Percentiles rank a stretch among this genome's conserved stretches.
These are phyloP conservation scores for Cornus suecica DNA, from an alignment of 148 eudicot genomes.

Conservation along the genomic window DNA sequence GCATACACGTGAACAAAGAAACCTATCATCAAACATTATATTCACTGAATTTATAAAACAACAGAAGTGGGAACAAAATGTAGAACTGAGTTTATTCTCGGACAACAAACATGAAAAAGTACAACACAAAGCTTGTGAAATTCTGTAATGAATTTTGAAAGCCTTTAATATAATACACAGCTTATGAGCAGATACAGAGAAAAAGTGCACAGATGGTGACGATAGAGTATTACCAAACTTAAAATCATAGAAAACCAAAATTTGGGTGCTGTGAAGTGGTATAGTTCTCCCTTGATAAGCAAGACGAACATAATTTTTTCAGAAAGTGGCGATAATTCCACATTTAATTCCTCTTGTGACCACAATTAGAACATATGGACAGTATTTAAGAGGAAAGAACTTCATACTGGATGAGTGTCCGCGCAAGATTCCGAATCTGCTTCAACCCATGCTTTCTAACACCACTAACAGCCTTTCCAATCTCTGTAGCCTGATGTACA, in stretches of 20 bases:
- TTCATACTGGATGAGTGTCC: constrained; percentile 65
- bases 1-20: neutral
- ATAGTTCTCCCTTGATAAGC: neutral
- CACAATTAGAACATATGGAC: constrained; percentile 2
- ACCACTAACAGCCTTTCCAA: constrained; percentile 77
- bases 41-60: neutral
- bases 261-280: neutral
- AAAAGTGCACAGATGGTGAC: too few relatives aligned
- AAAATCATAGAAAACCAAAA: neutral
- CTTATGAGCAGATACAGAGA: neutral
- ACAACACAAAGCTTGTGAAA: too few relatives aligned
- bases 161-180: neutral
- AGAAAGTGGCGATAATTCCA: neutral
- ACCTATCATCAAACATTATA: neutral
- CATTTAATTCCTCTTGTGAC: neutral
- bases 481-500: constrained; percentile 73
- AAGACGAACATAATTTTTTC: neutral
- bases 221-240: neutral
- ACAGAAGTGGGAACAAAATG: neutral
- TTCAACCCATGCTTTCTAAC: constrained; percentile 57
- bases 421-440: constrained; percentile 61
- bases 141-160: too few relatives aligned
- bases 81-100: too few relatives aligned
- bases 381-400: constrained; percentile 8
- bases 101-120: too few relatives aligned